Percentiles rank a stretch among this genome's conserved stretches.
These are phyloP conservation scores for Backusella morwellensis DNA, from an alignment of 192 early-diverging fungal genomes.

Conservation along the genomic window DNA sequence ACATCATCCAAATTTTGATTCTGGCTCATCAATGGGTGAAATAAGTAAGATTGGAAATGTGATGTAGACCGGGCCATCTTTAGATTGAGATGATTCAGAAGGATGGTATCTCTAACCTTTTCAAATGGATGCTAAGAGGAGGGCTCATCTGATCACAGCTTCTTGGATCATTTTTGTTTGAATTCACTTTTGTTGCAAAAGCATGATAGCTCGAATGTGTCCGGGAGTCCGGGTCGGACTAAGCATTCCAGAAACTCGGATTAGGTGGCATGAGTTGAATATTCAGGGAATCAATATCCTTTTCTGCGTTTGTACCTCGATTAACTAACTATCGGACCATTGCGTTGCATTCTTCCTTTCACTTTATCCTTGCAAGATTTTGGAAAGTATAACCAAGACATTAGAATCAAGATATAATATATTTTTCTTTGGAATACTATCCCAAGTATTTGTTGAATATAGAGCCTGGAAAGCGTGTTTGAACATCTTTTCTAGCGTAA, in stretches of 20 bases:
- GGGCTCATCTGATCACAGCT: neutral
- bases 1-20: neutral
- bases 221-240: neutral
- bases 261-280: neutral
- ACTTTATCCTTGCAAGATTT: too few relatives aligned
- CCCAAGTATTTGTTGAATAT: too few relatives aligned
- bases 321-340: too few relatives aligned
- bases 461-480: too few relatives aligned
- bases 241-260: neutral
- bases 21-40: neutral
- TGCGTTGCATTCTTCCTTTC: too few relatives aligned
- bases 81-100: neutral
- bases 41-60: neutral
- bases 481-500: too few relatives aligned
- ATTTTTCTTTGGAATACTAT: too few relatives aligned
- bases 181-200: neutral
- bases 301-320: too few relatives aligned
- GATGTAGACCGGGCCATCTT: neutral
- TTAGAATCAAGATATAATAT: too few relatives aligned
- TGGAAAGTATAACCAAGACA: too few relatives aligned
- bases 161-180: neutral
- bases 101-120: conserved; percentile 12
- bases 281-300: too few relatives aligned
- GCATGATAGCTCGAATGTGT: neutral
- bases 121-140: conserved; percentile 22